Conservation (phyloP, 805 yeast species). For the Hanseniaspora nectarophila region DNA sequence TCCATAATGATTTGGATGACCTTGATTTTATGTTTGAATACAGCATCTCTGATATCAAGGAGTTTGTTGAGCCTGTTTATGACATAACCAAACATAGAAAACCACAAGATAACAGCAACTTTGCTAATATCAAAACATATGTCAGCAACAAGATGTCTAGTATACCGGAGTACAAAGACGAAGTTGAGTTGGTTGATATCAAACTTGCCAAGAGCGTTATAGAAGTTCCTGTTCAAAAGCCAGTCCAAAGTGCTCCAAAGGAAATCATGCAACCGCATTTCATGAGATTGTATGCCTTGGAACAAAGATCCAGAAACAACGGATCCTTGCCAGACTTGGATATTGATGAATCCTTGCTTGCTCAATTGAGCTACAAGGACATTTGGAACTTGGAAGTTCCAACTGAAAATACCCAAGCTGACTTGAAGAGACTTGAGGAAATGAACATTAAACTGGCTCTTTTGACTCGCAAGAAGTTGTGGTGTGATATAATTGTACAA, state of each 20-base stretch:
- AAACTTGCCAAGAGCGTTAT: background rate
- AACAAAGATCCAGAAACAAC: slow-evolving; percentile 20
- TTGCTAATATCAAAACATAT: background rate
- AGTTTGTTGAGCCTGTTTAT: slow-evolving; percentile 21
- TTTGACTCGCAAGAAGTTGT: slow-evolving; percentile 25
- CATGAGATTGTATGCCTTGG: slow-evolving; percentile 25
- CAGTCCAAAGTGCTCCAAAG: background rate
- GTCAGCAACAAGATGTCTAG: background rate
- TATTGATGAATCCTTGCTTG: slow-evolving; percentile 24
- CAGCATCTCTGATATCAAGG: slow-evolving; percentile 17
- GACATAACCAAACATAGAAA: slow-evolving; percentile 12
- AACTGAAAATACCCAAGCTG: background rate
- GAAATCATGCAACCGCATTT: slow-evolving; percentile 26
- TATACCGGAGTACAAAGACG: too few relatives aligned
- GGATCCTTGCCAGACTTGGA: slow-evolving; percentile 24
- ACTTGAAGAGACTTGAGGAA: background rate
- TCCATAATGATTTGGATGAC: slow-evolving; percentile 20
- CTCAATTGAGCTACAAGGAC: slow-evolving; percentile 19
- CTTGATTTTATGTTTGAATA: slow-evolving; percentile 22
- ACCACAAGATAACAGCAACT: background rate
- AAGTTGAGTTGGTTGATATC: background rate
- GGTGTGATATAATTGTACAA: slow-evolving; percentile 25
- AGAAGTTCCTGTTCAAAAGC: background rate
- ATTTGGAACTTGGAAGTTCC: slow-evolving; percentile 20
- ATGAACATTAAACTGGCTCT: slow-evolving; percentile 25